Evolutionary conservation across 1,284 basidiomycete genomes (phyloP).

Genomic region (Stereum hirsutum): DNA sequence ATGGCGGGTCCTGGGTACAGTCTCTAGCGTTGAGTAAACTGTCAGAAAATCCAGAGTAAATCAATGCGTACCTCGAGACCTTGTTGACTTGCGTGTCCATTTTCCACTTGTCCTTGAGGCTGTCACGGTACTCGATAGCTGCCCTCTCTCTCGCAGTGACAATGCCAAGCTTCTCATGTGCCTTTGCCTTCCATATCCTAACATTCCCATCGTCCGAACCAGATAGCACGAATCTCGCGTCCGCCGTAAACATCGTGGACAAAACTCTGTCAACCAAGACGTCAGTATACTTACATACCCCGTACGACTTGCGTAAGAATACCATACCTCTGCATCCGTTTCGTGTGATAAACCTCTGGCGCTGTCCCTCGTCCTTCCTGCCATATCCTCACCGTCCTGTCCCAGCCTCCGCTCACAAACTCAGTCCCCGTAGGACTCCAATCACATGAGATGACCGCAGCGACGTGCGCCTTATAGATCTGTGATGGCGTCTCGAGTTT

Average conservation of each 20-base stretch:
- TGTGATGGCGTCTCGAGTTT: constrained; percentile 79
- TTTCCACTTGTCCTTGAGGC: constrained; percentile 86
- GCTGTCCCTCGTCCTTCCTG: constrained; percentile 77
- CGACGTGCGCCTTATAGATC: constrained; percentile 97
- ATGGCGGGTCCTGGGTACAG: constrained; percentile 60
- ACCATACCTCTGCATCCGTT: constrained; percentile 93
- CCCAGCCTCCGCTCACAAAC: constrained; percentile 95
- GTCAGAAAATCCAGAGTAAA: neutral
- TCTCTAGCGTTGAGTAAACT: neutral
- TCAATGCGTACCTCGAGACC: constrained; percentile 58
- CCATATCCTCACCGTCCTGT: constrained; percentile 93
- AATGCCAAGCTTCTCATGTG: constrained; percentile 88
- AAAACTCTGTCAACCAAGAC: constrained; percentile 41
- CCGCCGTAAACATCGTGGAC: constrained; percentile 76
- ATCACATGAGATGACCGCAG: constrained; percentile 89
- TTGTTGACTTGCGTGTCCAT: constrained; percentile 76
- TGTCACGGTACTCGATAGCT: constrained; percentile 88
- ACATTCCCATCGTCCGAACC: constrained; percentile 98
- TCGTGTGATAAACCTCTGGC: constrained; percentile 94
- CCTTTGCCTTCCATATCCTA: constrained; percentile 93
- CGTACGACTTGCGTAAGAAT: neutral
- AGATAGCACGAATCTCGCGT: constrained; percentile 87
- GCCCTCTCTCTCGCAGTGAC: constrained; percentile 89
- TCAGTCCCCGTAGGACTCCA: constrained; percentile 96
- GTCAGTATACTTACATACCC: constrained; percentile 3